Base-by-base conservation (phyloP, 129 eudicot genomes). In the Apium graveolens region DNA sequence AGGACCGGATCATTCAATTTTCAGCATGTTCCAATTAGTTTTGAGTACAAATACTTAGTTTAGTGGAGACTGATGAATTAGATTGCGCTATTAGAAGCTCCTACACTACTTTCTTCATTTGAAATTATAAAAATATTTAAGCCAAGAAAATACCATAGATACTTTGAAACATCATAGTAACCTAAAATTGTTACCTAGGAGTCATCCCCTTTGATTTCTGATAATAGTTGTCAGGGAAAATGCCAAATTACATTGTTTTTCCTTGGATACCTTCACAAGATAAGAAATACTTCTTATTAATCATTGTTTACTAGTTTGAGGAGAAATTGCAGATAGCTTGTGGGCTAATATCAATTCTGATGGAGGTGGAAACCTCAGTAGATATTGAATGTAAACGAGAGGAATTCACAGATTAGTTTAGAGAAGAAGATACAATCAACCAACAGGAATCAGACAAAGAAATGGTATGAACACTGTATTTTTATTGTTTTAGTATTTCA, bases 241-340 rank as follows among this genome's bases (percentile, higher is more conserved):
- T 80, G 71, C 73, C 88, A 82, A 88, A 21, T 51, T 49, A 73
- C 81, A 78, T 76, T 82, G 74, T 60, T 66, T 75, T 82, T 78
- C 83, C 82, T 73, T 57, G 63, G 83, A 76, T 81, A 73, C 48
- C 70, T 79, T 79, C 70, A 77, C 82, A 76, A 83, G 65, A 49
- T 39, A 81, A 74, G 70, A 78, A 44, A 69, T n/a, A 55, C 11
- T 46, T 75, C n/a, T 57, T 26, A 76, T 55, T 55, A 45, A 75
- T 44, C 21, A 70, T 17, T 57, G 31, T 80, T 55, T 78, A 70
- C 51, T 44, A 42, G 29, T 41, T 21, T 53, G 27, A 14, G 70
- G n/a, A 5, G 21, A 53, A 51, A 53, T 1, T 77, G 66, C 14
- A 21, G 44, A 8, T 48, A 3, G 10, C 10, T 41, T 20, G 38